These are phyloP conservation scores for Podila verticillata DNA, from an alignment of 192 early-diverging fungal genomes.

Conservation along the genomic window DNA sequence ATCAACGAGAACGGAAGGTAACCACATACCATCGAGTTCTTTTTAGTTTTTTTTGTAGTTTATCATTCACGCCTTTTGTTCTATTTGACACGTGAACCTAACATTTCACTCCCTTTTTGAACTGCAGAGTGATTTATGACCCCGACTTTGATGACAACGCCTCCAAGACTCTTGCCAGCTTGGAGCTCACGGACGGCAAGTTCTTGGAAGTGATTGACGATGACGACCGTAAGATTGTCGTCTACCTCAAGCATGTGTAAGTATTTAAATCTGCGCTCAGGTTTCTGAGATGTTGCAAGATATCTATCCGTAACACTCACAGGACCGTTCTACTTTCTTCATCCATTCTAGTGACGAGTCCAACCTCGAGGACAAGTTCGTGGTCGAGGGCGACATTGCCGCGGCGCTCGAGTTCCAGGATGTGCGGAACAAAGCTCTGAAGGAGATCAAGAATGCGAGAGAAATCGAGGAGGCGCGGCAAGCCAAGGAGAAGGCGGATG, in stretches of 20 bases:
- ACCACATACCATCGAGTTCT: conserved; percentile 12
- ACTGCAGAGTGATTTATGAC: conserved; percentile 82
- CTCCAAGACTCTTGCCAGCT: conserved; percentile 60
- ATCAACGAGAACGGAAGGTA: conserved; percentile 61
- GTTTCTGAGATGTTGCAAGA: background rate
- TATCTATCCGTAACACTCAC: too few relatives aligned
- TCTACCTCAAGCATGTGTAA: conserved; percentile 44
- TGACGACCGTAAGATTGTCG: conserved; percentile 51
- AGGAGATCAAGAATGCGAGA: background rate
- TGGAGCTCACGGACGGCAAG: conserved; percentile 69
- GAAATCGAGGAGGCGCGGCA: background rate
- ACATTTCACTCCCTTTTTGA: background rate
- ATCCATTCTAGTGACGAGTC: background rate
- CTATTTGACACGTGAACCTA: background rate
- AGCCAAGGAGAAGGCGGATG: background rate
- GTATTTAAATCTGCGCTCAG: background rate
- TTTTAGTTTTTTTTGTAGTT: background rate
- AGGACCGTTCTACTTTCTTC: too few relatives aligned
- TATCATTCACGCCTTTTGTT: too few relatives aligned
- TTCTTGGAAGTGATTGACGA: conserved; percentile 71
- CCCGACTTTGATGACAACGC: conserved; percentile 89
- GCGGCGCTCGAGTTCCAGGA: background rate
- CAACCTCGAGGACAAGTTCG: background rate
- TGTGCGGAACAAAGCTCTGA: background rate
- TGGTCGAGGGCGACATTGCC: background rate